A percentile compares a stretch with the other conserved stretches of the same genome.
These are phyloP conservation scores for Fomitopsis pinicola DNA, from an alignment of 1,284 basidiomycete genomes.

Conservation along the genomic window DNA sequence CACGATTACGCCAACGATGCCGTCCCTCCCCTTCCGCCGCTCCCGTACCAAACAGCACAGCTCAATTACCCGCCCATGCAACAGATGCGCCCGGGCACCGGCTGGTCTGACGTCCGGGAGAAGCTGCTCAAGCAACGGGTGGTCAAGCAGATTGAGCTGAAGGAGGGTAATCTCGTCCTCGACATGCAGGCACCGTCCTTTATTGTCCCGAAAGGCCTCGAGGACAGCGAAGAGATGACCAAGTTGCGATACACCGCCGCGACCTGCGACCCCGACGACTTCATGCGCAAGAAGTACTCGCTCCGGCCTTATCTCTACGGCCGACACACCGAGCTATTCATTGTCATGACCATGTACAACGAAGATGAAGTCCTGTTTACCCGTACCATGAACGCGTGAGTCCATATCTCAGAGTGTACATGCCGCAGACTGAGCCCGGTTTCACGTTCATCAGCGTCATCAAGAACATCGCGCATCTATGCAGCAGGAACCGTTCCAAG, in stretches of 20 bases:
- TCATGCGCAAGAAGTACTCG: constrained; percentile 73
- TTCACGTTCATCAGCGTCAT: constrained; percentile 56
- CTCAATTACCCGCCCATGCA: constrained; percentile 56
- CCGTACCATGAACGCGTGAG: constrained; percentile 84
- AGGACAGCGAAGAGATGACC: constrained; percentile 70
- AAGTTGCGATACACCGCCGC: constrained; percentile 91
- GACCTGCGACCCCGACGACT: constrained; percentile 92
- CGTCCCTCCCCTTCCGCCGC: constrained; percentile 49
- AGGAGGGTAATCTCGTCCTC: constrained; percentile 80
- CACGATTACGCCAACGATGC: constrained; percentile 45
- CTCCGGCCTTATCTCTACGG: constrained; percentile 83
- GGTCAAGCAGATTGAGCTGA: constrained; percentile 76
- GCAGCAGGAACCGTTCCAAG: constrained; percentile 75
- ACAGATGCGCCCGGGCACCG: constrained; percentile 48
- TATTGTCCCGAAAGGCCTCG: constrained; percentile 66
- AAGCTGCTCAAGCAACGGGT: constrained; percentile 77
- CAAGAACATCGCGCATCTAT: constrained; percentile 87
- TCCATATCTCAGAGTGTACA: constrained; percentile 9
- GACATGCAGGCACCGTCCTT: constrained; percentile 77
- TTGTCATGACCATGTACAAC: constrained; percentile 97
- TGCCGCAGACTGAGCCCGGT: constrained; percentile 4
- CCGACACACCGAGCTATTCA: constrained; percentile 89
- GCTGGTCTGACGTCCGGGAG: constrained; percentile 67
- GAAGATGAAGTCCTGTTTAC: constrained; percentile 87
- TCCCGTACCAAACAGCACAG: constrained; percentile 37